Evolutionary conservation across 177 flowering plant genomes (phyloP), one percentile per base, ranked within the genome.

Genomic region (Telopea speciosissima): DNA sequence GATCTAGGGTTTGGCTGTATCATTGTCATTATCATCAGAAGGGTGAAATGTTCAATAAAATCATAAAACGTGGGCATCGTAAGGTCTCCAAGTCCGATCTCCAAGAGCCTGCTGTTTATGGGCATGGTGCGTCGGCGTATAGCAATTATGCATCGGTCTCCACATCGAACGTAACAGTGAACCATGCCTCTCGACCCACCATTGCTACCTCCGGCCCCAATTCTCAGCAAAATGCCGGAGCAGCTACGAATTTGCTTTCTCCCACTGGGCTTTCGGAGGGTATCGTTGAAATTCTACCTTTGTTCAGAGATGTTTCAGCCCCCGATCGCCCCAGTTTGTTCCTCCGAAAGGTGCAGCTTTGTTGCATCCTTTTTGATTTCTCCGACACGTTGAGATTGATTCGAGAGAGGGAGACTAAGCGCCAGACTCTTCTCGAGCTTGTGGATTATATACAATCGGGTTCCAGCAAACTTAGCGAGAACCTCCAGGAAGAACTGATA

Each of bases 371-470:
- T 11, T 87, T 81, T 67, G 91, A 87, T 77, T 87, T 87, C 70
- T 75, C 84, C 6, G 83, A 85, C 28, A 68, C 83, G 0, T 63
- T 82, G 66, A 83, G 76, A 62, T 66, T 40, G 9, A 77, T 73
- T 2, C 72, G 82, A 5, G 87, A 87, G 68, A 87, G 79, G 75
- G 90, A 86, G 62, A 81, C 82, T n/a, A 86, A 86, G 75, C 72
- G 86, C 58, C 88, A 83, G 69, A 82, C 79, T 24, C 80, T 86
- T 12, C 24, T 72, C 13, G 89, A 86, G 79, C 79, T 86, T 22
- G 77, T 86, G 19, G 88, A 85, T 24, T 77, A 77, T 33, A 75
- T 86, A 23, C 88, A 86, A 40, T 79, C 90, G 8, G 87, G 88
- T 63, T 74, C 86, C 7, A 65, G 81, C 26, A 86, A 78, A 63